These are phyloP conservation scores for Klebsormidium nitens DNA, from an alignment of 139 green algal species.

Conservation along the genomic window DNA sequence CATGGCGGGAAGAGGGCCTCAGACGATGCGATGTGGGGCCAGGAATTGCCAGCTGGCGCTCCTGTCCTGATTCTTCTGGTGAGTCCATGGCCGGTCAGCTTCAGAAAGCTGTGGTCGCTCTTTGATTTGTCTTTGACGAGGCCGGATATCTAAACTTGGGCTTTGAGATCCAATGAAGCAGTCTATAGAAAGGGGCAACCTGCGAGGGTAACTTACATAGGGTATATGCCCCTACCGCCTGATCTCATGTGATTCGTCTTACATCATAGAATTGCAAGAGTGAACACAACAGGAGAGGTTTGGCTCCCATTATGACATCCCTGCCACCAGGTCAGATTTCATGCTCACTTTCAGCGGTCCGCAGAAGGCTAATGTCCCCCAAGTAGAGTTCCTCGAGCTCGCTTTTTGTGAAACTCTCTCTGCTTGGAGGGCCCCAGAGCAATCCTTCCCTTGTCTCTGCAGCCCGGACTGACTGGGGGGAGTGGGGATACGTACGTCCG, in stretches of 20 bases:
- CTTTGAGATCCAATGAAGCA: too few species aligned
- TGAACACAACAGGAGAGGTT: not conserved
- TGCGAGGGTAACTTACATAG: too few species aligned
- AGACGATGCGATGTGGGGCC: not conserved
- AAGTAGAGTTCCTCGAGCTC: not conserved
- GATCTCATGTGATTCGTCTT: too few species aligned
- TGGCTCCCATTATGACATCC: not conserved
- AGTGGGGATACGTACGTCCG: constrained; percentile 80
- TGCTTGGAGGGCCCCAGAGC: not conserved
- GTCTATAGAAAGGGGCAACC: too few species aligned
- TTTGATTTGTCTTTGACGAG: too few species aligned
- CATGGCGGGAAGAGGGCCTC: constrained; percentile 20
- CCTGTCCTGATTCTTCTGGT: not conserved
- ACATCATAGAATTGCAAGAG: too few species aligned
- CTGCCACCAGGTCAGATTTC: not conserved
- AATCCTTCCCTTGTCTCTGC: too few species aligned
- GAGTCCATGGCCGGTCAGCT: not conserved
- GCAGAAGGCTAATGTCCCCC: not conserved
- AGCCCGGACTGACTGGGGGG: constrained; percentile 87
- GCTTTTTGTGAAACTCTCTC: not conserved
- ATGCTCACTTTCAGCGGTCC: not conserved
- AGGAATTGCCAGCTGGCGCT: not conserved
- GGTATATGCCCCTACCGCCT: too few species aligned
- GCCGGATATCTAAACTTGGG: too few species aligned
- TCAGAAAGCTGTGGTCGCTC: too few species aligned